These are phyloP conservation scores for Ogataea neopini DNA, from an alignment of 805 yeast genomes.

Conservation along the genomic window DNA sequence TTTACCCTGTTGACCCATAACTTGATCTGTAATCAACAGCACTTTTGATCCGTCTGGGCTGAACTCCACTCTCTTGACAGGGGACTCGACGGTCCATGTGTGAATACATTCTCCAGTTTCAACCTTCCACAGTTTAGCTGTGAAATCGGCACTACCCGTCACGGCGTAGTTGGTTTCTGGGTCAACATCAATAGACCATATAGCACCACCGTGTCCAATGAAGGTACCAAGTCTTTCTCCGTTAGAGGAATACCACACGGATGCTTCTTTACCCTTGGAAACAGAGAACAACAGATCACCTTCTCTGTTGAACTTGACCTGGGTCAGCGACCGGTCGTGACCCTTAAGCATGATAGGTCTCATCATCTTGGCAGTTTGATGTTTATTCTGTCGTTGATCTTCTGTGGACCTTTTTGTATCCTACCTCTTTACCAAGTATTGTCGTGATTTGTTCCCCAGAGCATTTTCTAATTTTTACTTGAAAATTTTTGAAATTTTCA, in stretches of 20 bases:
- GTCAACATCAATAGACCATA: constrained; percentile 92
- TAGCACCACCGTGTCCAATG: constrained; percentile 87
- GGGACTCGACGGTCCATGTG: constrained; percentile 75
- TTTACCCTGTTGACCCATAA: constrained; percentile 85
- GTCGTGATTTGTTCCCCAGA: constrained; percentile 6
- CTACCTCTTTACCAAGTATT: neutral
- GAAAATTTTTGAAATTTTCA: constrained; percentile 10
- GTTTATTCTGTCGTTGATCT: neutral
- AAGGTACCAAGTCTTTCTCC: constrained; percentile 97
- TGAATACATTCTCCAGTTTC: constrained; percentile 72
- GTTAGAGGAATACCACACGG: constrained; percentile 91
- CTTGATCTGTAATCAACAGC: constrained; percentile 82
- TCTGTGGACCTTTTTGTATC: neutral
- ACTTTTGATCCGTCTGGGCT: constrained; percentile 69
- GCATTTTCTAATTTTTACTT: constrained; percentile 1
- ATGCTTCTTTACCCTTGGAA: constrained; percentile 86
- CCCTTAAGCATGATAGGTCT: constrained; percentile 81
- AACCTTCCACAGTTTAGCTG: constrained; percentile 82
- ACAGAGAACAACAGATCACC: constrained; percentile 93
- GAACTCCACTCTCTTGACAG: constrained; percentile 90
- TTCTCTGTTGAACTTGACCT: constrained; percentile 91
- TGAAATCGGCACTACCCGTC: constrained; percentile 91
- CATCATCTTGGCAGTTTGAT: constrained; percentile 40
- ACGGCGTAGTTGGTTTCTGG: constrained; percentile 63
- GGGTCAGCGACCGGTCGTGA: constrained; percentile 97